These are phyloP conservation scores for Verticillium nonalfalfae DNA, from an alignment of 2,329 filamentous ascomycete genomes.

Conservation along the genomic window DNA sequence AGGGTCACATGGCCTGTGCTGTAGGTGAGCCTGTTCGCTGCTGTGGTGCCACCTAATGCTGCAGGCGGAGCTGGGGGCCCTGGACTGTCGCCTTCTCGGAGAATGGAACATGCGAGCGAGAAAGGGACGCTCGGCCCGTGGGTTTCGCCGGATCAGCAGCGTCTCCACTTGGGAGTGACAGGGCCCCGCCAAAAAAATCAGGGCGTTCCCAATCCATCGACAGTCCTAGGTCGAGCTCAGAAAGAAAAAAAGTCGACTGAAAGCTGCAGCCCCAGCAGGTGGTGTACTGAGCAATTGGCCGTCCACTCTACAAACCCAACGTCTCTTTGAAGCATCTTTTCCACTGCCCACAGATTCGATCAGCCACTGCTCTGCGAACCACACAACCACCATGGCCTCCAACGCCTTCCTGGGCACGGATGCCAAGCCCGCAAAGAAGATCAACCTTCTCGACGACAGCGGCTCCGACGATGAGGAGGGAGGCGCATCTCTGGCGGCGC, in stretches of 20 bases:
- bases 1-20: slow-evolving; percentile 8
- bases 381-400: background rate
- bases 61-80: background rate
- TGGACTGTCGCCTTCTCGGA: background rate
- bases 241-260: slow-evolving; percentile 3
- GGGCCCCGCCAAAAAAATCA: slow-evolving; percentile 14
- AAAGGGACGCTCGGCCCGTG: background rate
- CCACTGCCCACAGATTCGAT: background rate
- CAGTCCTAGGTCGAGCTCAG: background rate
- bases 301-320: background rate
- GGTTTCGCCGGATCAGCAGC: background rate
- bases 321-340: background rate
- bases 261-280: background rate
- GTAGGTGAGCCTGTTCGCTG: background rate
- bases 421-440: slow-evolving; percentile 28
- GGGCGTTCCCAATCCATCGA: background rate
- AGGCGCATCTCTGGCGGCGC: slow-evolving; percentile 20
- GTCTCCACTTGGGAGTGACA: background rate
- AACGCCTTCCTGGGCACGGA: background rate
- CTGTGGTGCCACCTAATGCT: background rate
- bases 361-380: background rate
- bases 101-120: background rate
- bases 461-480: slow-evolving; percentile 38
- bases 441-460: slow-evolving; percentile 48
- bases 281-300: background rate